phyloP scores from a whole-genome alignment of 2,329 filamentous ascomycete species.

The Xylaria sp. region DNA sequence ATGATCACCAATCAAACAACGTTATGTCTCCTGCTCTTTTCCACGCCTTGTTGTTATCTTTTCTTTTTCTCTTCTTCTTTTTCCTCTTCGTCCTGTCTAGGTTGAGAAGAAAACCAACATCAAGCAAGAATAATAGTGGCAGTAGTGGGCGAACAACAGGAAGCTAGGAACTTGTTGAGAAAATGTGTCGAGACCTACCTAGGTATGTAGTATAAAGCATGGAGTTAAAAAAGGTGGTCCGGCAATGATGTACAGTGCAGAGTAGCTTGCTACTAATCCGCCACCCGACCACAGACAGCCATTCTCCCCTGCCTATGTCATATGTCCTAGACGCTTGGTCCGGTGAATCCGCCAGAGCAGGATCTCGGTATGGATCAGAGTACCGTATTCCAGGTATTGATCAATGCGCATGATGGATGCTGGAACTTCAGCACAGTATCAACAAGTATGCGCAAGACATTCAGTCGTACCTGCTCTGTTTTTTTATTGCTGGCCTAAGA shows the following conservation, averaged over 20 bases:
- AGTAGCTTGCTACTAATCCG: neutral
- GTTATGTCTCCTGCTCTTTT: neutral
- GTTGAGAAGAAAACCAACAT: neutral
- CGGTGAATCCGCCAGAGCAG: neutral
- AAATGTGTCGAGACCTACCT: neutral
- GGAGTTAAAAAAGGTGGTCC: neutral
- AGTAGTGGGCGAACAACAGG: neutral
- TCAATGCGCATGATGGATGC: neutral
- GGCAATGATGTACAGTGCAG: neutral
- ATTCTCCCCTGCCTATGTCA: neutral
- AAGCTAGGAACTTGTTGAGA: neutral
- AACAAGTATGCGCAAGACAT: neutral
- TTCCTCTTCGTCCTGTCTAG: neutral
- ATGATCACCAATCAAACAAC: constrained; percentile 25
- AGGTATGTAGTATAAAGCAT: neutral
- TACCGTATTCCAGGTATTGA: neutral
- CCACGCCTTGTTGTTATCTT: too few relatives aligned
- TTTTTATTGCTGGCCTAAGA: neutral
- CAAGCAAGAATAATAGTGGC: neutral
- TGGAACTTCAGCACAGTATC: neutral
- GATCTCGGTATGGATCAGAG: too few relatives aligned
- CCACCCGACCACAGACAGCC: neutral
- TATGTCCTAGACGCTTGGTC: neutral
- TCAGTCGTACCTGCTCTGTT: neutral
- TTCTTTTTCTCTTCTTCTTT: constrained; percentile 2